Percentiles rank a stretch among this genome's conserved stretches.
These are phyloP conservation scores for Gossypium turneri DNA, from an alignment of 345 rosid genomes.

Conservation along the genomic window DNA sequence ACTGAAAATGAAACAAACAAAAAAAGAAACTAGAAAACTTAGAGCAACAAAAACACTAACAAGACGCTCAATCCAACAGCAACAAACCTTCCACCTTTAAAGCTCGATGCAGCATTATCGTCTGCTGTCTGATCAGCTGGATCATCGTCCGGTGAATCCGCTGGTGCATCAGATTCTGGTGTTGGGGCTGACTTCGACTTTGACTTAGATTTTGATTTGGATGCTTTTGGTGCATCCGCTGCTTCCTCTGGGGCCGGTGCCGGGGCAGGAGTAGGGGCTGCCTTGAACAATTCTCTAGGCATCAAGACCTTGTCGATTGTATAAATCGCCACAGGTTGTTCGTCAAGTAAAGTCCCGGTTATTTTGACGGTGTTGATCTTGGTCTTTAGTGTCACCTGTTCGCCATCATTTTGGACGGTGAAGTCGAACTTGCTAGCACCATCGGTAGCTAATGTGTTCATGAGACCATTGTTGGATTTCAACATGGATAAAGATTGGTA, in stretches of 20 bases:
- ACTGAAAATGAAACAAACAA: background rate
- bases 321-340: conserved; percentile 76
- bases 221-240: conserved; percentile 59
- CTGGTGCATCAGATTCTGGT: conserved; percentile 61
- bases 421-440: conserved; percentile 75
- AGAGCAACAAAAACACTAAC: conserved; percentile 32
- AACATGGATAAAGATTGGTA: conserved; percentile 73
- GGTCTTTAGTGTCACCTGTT: conserved; percentile 66
- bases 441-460: conserved; percentile 91
- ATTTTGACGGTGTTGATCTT: conserved; percentile 63
- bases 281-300: conserved; percentile 76
- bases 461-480: conserved; percentile 76
- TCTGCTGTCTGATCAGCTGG: conserved; percentile 58
- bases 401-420: conserved; percentile 81
- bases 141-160: conserved; percentile 54
- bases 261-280: conserved; percentile 52
- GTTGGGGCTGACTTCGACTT: conserved; percentile 26
- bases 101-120: conserved; percentile 42
- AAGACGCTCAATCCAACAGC: conserved; percentile 45
- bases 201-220: conserved; percentile 26
- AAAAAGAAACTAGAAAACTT: conserved; percentile 14
- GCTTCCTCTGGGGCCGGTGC: conserved; percentile 55
- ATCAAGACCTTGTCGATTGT: conserved; percentile 63
- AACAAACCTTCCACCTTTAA: conserved; percentile 29
- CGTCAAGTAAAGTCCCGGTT: conserved; percentile 62